Conservation (phyloP, 345 rosid genomes). For the Dimocarpus longan region DNA sequence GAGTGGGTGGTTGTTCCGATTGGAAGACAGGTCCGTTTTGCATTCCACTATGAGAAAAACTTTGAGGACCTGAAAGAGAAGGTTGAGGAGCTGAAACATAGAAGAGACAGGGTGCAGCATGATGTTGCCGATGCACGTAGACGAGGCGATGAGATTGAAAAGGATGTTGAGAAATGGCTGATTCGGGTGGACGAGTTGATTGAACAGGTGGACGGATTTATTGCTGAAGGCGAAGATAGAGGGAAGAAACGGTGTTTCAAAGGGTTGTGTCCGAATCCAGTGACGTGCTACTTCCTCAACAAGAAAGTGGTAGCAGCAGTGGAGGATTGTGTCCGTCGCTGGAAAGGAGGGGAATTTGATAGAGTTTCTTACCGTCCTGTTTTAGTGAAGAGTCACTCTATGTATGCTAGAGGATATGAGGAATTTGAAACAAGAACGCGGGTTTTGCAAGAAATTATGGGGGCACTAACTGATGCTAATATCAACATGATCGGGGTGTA, state of each 20-base stretch:
- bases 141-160: conserved; percentile 1
- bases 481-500: neutral
- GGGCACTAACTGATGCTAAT: too few relatives aligned
- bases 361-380: too few relatives aligned
- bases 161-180: neutral
- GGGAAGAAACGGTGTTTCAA: neutral
- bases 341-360: too few relatives aligned
- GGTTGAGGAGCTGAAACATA: neutral
- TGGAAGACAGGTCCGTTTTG: neutral
- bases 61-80: neutral
- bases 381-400: too few relatives aligned
- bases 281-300: neutral
- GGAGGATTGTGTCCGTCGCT: neutral
- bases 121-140: neutral
- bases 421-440: too few relatives aligned
- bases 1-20: neutral
- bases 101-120: neutral
- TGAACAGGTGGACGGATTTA: too few relatives aligned
- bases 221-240: neutral
- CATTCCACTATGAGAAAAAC: neutral
- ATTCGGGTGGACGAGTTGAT: neutral
- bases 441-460: too few relatives aligned
- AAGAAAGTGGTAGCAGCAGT: neutral
- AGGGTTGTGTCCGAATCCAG: neutral
- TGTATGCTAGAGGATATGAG: too few relatives aligned